These are phyloP conservation scores for Curvularia lunata DNA, from an alignment of 2,329 filamentous ascomycete genomes.

Conservation along the genomic window DNA sequence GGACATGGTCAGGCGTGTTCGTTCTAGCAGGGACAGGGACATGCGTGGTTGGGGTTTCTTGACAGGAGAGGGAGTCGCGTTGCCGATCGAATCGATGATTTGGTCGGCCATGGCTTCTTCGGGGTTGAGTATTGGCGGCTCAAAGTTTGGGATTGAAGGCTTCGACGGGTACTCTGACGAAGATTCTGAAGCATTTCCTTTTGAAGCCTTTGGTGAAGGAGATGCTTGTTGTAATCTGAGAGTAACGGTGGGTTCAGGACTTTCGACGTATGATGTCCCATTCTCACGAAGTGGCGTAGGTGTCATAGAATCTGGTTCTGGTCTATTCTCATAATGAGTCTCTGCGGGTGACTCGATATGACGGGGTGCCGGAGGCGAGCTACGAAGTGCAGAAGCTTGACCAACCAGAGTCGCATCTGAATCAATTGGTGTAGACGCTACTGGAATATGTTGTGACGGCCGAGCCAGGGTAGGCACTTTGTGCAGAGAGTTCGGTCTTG, in stretches of 20 bases:
- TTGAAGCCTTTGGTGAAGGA: slow-evolving; percentile 13
- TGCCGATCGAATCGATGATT: slow-evolving; percentile 50
- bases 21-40: slow-evolving; percentile 54
- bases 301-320: slow-evolving; percentile 7
- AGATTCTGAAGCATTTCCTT: slow-evolving; percentile 3
- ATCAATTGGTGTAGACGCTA: slow-evolving; percentile 28
- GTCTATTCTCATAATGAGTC: slow-evolving; percentile 6
- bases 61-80: slow-evolving; percentile 50
- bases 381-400: slow-evolving; percentile 25
- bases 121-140: slow-evolving; percentile 26
- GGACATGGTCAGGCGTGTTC: slow-evolving; percentile 56
- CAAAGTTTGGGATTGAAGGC: slow-evolving; percentile 22
- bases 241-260: slow-evolving; percentile 7
- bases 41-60: slow-evolving; percentile 49
- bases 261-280: slow-evolving; percentile 8
- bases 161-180: slow-evolving; percentile 27
- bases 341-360: slow-evolving; percentile 8
- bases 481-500: slow-evolving; percentile 28
- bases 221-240: slow-evolving; percentile 8
- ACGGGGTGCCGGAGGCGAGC: slow-evolving; percentile 9
- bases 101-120: slow-evolving; percentile 47
- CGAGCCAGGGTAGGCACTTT: slow-evolving; percentile 19
- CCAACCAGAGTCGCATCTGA: slow-evolving; percentile 40
- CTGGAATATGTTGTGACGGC: slow-evolving; percentile 11
- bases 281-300: slow-evolving; percentile 19